Base-by-base conservation (phyloP, 2,329 filamentous ascomycete species). In the Epichloe gansuensis region DNA sequence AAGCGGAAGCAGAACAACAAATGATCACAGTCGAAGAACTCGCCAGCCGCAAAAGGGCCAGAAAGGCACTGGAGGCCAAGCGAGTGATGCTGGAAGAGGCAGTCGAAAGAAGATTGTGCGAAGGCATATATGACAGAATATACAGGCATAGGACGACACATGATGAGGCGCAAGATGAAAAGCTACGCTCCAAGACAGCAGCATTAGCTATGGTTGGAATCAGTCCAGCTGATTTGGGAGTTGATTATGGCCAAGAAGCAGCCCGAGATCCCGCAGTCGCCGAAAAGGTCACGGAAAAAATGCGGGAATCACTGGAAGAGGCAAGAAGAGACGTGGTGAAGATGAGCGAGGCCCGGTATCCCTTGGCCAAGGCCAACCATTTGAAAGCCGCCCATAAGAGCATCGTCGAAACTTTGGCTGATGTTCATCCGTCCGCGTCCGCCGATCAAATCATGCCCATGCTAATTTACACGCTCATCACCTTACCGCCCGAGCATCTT, bases 361-460 rank as follows among this genome's bases (percentile, higher is more conserved):
- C 93, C 0, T 72, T 96, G 2, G 93, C 89, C 17, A 98, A 98
- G 69, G 77, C 97, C 42, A 87, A 89, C 61, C 84, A 89, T 61
- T 75, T 98, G 52, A 95, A 90, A 58, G 82, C 84, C 40, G 87
- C 89, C 3, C 93, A 97, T 67, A 94, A 94, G 71, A 85, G 84
- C 57, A 97, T 98, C 56, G 93, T 98, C 47, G 91, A 97, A 65
- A 90, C 89, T 1, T 67, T 84, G 47, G 76, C 80, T 4, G 75
- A 81, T 59, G 82, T 84, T 54, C 80, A 82, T 55, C 80, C 79
- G 17, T 82, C 90, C 0, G 95, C 93, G 1, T 97, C 93, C 1
- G 93, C 93, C 3, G 93, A 98, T 64, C 93, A 97, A 68, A 94
- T 98, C 51, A 82, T 98, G 66, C 93, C 93, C 0, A 95, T 95